Conservation (phyloP, 495 filamentous ascomycete species). For the Annulohypoxylon maeteangense region DNA sequence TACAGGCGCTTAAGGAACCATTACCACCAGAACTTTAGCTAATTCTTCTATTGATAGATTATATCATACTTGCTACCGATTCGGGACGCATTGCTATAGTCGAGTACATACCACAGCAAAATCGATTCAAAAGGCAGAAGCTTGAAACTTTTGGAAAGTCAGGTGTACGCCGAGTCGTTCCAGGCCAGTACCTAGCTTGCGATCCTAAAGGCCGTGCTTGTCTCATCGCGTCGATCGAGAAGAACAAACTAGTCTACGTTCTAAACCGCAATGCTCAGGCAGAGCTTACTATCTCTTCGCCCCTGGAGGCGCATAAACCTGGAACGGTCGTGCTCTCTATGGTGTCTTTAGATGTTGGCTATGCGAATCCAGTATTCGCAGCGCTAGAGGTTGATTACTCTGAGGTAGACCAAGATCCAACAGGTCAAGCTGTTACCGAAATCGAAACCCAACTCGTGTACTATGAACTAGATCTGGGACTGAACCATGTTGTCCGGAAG, state of each 20-base stretch:
- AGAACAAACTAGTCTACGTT: constrained; percentile 99
- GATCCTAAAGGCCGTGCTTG: constrained; percentile 97
- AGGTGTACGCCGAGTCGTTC: constrained; percentile 91
- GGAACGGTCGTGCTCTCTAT: constrained; percentile 90
- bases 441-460: constrained; percentile 92
- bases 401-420: constrained; percentile 90
- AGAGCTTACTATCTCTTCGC: constrained; percentile 94
- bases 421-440: constrained; percentile 81
- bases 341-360: constrained; percentile 89
- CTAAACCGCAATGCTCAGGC: constrained; percentile 94
- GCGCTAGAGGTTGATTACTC: constrained; percentile 93
- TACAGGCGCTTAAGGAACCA: constrained; percentile 19
- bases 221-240: constrained; percentile 92
- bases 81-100: constrained; percentile 94
- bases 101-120: constrained; percentile 88
- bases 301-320: constrained; percentile 96
- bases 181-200: constrained; percentile 92
- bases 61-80: constrained; percentile 94
- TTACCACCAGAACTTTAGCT: constrained; percentile 65
- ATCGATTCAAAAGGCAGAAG: constrained; percentile 88
- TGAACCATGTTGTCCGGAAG: constrained; percentile 96
- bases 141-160: constrained; percentile 98
- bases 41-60: constrained; percentile 75
- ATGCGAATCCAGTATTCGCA: constrained; percentile 96
- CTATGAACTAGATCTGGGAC: constrained; percentile 94